Evolutionary conservation across 202 grass and related monocot genomes (phyloP).

Genomic region (Schoenoplectus triqueter): DNA sequence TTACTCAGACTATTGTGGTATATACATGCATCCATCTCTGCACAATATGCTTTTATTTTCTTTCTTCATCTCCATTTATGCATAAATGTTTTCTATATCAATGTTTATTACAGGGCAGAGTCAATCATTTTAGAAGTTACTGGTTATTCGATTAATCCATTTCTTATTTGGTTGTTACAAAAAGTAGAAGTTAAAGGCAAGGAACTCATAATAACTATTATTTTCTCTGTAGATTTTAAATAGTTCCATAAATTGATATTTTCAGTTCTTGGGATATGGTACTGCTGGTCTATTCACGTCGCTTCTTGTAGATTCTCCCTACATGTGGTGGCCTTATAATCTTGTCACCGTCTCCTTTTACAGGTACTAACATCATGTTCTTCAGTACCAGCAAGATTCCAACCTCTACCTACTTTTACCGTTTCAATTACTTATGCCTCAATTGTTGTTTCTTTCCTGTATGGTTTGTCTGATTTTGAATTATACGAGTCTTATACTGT

Average conservation of each 20-base stretch:
- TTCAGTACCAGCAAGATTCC: background rate
- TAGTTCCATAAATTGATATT: background rate
- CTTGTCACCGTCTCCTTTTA: background rate
- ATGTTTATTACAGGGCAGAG: too few relatives aligned
- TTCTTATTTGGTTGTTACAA: background rate
- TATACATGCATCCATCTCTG: background rate
- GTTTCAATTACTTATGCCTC: background rate
- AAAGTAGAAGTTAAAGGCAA: background rate
- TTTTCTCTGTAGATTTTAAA: too few relatives aligned
- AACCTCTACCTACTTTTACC: background rate
- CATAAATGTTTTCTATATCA: too few relatives aligned
- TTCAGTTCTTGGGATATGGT: background rate
- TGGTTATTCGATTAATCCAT: too few relatives aligned
- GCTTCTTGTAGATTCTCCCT: background rate
- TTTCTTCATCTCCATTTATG: background rate
- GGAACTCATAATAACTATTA: too few relatives aligned
- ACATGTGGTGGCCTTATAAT: conserved; percentile 8
- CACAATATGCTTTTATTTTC: background rate
- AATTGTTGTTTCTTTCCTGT: background rate
- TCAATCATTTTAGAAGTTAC: too few relatives aligned
- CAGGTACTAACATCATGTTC: background rate
- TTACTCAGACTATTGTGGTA: background rate
- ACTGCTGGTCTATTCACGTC: background rate
- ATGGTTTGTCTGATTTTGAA: background rate
- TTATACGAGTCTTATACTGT: background rate